A percentile compares a stretch with the other conserved stretches of the same genome.
These are phyloP conservation scores for Spizellomyces punctatus DNA, from an alignment of 192 early-diverging fungal species.

Conservation along the genomic window DNA sequence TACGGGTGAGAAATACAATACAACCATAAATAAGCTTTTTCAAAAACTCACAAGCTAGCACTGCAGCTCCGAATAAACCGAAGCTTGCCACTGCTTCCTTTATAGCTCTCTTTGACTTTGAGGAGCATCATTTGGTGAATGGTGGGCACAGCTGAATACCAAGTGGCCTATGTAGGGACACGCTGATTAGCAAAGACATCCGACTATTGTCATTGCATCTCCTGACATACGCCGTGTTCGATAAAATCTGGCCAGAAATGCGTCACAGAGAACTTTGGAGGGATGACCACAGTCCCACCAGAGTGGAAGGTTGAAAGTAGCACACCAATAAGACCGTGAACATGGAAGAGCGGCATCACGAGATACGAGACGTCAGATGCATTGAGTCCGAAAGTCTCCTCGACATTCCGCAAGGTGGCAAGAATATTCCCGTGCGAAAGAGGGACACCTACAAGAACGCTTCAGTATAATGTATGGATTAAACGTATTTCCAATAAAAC, in stretches of 20 bases:
- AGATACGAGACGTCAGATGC: constrained; percentile 66
- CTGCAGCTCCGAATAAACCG: constrained; percentile 84
- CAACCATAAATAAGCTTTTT: neutral
- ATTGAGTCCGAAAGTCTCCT: constrained; percentile 64
- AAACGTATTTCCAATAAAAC: neutral
- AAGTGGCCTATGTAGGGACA: constrained; percentile 29
- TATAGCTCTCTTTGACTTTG: constrained; percentile 26
- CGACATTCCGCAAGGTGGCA: constrained; percentile 74
- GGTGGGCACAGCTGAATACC: constrained; percentile 68
- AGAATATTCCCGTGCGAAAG: constrained; percentile 77
- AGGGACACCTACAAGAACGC: constrained; percentile 74
- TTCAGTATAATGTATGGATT: neutral
- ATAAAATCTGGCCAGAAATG: constrained; percentile 77
- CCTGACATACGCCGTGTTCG: constrained; percentile 36
- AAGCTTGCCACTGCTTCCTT: constrained; percentile 40
- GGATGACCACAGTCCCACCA: constrained; percentile 72
- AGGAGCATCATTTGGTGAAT: constrained; percentile 82
- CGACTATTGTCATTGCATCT: constrained; percentile 9
- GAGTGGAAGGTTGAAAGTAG: constrained; percentile 69
- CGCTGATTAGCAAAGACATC: constrained; percentile 1
- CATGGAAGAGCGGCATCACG: constrained; percentile 88
- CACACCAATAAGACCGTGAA: constrained; percentile 80
- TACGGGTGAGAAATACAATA: neutral
- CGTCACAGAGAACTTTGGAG: constrained; percentile 68
- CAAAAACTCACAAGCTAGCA: constrained; percentile 52